Conservation (phyloP, 495 filamentous ascomycete species). For the Podospora appendiculata region DNA sequence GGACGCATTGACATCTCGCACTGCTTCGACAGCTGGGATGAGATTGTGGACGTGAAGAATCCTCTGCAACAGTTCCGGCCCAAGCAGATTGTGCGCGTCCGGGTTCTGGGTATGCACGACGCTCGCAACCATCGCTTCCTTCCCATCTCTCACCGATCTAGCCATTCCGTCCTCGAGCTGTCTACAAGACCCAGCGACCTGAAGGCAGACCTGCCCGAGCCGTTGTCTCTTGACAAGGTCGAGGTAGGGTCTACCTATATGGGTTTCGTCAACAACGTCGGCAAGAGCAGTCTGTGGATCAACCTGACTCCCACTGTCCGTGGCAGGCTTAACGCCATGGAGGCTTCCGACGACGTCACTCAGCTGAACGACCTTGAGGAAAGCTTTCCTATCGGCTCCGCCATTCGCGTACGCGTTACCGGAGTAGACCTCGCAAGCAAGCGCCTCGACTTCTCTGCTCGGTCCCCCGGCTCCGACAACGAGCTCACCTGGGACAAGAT, state of each 20-base stretch:
- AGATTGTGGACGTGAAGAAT: constrained; percentile 71
- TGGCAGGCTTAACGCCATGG: constrained; percentile 69
- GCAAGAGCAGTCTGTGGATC: constrained; percentile 72
- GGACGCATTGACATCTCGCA: constrained; percentile 88
- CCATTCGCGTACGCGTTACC: constrained; percentile 68
- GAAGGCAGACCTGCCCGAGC: constrained; percentile 34
- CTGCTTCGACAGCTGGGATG: constrained; percentile 77
- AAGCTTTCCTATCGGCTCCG: constrained; percentile 83
- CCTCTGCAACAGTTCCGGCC: constrained; percentile 65
- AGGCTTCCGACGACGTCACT: constrained; percentile 79
- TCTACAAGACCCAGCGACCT: constrained; percentile 72
- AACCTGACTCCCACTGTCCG: constrained; percentile 87
- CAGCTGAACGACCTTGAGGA: constrained; percentile 65
- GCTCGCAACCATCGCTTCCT: constrained; percentile 85
- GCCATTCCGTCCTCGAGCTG: constrained; percentile 79
- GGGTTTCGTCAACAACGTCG: constrained; percentile 84
- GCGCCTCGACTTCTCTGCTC: constrained; percentile 75
- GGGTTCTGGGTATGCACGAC: constrained; percentile 82
- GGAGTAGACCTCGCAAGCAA: constrained; percentile 64
- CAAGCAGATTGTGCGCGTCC: constrained; percentile 63
- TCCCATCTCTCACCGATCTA: constrained; percentile 75
- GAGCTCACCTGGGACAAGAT: constrained; percentile 60
- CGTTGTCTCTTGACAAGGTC: constrained; percentile 69
- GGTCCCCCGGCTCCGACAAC: constrained; percentile 41
- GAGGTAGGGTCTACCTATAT: constrained; percentile 59